Base-by-base conservation (phyloP, 805 yeast species). In the Blastobotrys muscicola region DNA sequence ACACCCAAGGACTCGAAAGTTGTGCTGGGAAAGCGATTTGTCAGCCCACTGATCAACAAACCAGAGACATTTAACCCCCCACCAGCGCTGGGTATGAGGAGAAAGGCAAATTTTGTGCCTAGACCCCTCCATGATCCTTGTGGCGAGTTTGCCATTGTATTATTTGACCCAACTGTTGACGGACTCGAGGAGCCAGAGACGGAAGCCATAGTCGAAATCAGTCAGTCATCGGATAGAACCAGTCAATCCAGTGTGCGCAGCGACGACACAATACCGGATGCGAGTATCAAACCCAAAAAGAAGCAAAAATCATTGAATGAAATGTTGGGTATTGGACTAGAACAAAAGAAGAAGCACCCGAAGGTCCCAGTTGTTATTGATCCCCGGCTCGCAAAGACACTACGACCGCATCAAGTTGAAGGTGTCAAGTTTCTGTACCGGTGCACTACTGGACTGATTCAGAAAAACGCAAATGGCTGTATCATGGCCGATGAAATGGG, bases 401-500 rank as follows among this genome's bases (percentile, higher is more conserved):
- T 92, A 38, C 75, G 98, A 51, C 98, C 98, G 0, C 98, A 92
- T 68, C 98, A 92, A 61, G 80, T 92, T 3, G 94, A 90, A 39
- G 98, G 98, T 50, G 96, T 90, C 35, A 77, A 85, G 60, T 92
- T 92, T 59, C 65, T 92, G 45, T 92, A 87, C 56, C 67, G 89
- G 44, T 90, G 98, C 62, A 86, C 94, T 0, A 74, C 96, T 1
- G 98, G 98, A 0, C 64, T 89, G 30, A 49, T 67, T 8, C 65
- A 67, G 31, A 53, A 55, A 1, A 70, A 82, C 30, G 97, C 97
- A 0, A 78, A 82, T 56, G 98, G 98, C 2, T 90, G 97, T 58
- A 90, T 90, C 41, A 90, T 90, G 97, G 97, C 97, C 0, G 97
- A 87, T 65, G 97, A 85, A 61, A 87, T 87, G 97, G 97, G 96